Percentiles rank a stretch among this genome's conserved stretches.
Evolutionary conservation across 2,329 filamentous ascomycete genomes (phyloP).

Genomic region (Cephalotrichum gorgonifer): DNA sequence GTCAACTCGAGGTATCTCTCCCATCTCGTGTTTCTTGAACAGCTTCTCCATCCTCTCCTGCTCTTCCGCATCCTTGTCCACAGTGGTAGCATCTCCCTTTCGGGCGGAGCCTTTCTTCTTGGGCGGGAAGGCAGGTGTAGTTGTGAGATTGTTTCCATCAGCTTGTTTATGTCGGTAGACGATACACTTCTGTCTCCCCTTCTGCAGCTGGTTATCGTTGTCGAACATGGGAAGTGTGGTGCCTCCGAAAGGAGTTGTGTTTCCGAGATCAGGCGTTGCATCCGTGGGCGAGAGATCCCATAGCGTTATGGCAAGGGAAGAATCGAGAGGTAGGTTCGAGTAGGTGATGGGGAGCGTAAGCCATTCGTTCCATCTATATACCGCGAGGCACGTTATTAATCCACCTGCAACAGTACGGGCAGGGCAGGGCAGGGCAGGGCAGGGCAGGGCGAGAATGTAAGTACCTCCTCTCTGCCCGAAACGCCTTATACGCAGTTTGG

Average conservation of each 20-base stretch:
- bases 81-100: slow-evolving; percentile 35
- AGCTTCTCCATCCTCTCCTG: slow-evolving; percentile 80
- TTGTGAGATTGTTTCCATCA: slow-evolving; percentile 72
- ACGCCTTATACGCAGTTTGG: slow-evolving; percentile 87
- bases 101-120: slow-evolving; percentile 42
- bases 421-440: too few relatives aligned
- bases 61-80: slow-evolving; percentile 70
- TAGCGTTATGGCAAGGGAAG: slow-evolving; percentile 81
- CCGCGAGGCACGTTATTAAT: background rate
- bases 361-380: slow-evolving; percentile 84
- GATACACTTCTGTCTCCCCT: slow-evolving; percentile 84
- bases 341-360: slow-evolving; percentile 78
- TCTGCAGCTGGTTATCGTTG: slow-evolving; percentile 79
- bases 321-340: slow-evolving; percentile 68
- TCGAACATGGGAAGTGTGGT: slow-evolving; percentile 92
- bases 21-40: slow-evolving; percentile 98
- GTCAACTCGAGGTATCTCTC: slow-evolving; percentile 82
- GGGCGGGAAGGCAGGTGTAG: slow-evolving; percentile 60
- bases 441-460: background rate
- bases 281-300: slow-evolving; percentile 88
- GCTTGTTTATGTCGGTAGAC: slow-evolving; percentile 74
- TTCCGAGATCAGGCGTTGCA: slow-evolving; percentile 56
- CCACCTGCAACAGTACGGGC: background rate
- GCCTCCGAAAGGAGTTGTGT: slow-evolving; percentile 85
- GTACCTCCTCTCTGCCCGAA: slow-evolving; percentile 61